These are phyloP conservation scores for Botrytis deweyae DNA, from an alignment of 2,329 filamentous ascomycete species.

Conservation along the genomic window DNA sequence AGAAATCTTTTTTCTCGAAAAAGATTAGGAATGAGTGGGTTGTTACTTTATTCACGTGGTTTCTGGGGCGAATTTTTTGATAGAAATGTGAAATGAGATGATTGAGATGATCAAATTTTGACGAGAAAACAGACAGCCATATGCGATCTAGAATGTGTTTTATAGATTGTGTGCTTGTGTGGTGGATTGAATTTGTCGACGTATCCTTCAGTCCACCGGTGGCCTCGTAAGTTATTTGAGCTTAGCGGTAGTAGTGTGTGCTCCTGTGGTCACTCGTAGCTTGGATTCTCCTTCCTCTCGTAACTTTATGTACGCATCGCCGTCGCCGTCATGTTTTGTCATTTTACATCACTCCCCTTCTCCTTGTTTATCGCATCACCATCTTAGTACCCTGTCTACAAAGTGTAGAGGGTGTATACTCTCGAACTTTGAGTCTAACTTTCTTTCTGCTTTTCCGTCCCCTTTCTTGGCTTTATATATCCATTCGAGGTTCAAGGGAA, in stretches of 20 bases:
- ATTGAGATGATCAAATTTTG: neutral
- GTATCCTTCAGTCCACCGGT: neutral
- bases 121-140: neutral
- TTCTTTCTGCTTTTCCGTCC: neutral
- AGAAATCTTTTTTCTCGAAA: neutral
- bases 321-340: neutral
- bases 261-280: neutral
- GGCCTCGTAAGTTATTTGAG: neutral
- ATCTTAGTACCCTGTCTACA: neutral
- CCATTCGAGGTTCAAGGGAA: neutral
- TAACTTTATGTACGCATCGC: neutral
- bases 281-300: neutral
- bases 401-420: neutral
- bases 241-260: neutral
- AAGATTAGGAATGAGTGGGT: constrained; percentile 4
- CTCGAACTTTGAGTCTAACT: neutral
- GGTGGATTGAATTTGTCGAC: neutral
- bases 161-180: neutral
- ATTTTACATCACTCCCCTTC: neutral
- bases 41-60: neutral
- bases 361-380: neutral
- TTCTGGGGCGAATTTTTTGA: constrained; percentile 3
- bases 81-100: constrained; percentile 13
- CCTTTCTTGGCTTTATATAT: neutral
- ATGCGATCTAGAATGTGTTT: neutral